A percentile compares a stretch with the other conserved stretches of the same genome.
Conservation (phyloP, 208 protist species). For the Trypanosoma platydactyli region DNA sequence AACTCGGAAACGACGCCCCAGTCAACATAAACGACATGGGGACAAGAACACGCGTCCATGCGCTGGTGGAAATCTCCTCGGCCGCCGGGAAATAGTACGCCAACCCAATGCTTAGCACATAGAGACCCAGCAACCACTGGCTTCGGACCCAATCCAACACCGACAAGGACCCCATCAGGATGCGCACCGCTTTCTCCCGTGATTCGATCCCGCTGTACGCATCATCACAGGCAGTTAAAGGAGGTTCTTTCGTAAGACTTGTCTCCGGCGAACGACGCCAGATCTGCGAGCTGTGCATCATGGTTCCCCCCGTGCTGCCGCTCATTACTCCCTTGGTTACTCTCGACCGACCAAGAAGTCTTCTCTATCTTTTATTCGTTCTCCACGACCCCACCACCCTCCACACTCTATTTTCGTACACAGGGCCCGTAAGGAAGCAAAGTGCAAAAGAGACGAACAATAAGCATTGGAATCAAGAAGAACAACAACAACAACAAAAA, state of each 20-base stretch:
- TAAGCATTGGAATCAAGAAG: not conserved
- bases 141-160: conserved; percentile 28
- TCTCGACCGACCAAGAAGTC: not conserved
- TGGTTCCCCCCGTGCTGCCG: not conserved
- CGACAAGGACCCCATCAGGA: conserved; percentile 26
- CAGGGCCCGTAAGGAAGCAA: not conserved
- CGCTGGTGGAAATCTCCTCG: conserved; percentile 11
- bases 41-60: conserved; percentile 16
- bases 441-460: not conserved
- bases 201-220: not conserved
- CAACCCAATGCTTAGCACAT: conserved; percentile 21
- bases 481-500: conserved; percentile 26
- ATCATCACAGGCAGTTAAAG: not conserved
- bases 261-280: conserved; percentile 22
- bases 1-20: conserved; percentile 26
- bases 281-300: not conserved
- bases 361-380: not conserved
- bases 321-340: conserved; percentile 4
- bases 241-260: not conserved
- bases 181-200: conserved; percentile 16
- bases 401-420: not conserved
- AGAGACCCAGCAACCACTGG: conserved; percentile 30
- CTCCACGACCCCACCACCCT: not conserved
- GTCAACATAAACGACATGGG: conserved; percentile 24
- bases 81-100: conserved; percentile 28